Base-by-base conservation (phyloP, 176 grass and related monocot species). In the Lolium multiflorum region DNA sequence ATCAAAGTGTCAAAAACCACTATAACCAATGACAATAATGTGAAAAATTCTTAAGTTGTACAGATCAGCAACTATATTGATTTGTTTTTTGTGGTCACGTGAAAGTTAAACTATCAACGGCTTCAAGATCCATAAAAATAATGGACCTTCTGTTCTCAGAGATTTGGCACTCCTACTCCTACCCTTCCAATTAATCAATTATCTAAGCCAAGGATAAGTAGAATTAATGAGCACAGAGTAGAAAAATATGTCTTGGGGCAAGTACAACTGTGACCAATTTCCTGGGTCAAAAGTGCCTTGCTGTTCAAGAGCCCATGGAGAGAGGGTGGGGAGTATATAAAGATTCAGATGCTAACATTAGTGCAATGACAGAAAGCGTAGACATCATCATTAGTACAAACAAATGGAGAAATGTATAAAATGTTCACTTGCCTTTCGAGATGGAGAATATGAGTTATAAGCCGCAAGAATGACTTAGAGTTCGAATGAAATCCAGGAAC, bases 401-500 rank as follows among this genome's bases (percentile, higher is more conserved):
- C 25, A 79, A 31, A 76, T 39, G 64, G 26, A n/a, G 28, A 86
- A 86, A 66, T 22, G 22, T 81, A 66, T 81, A 77, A 76, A 76
- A 11, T 87, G 66, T 57, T 21, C 58, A 61, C 81, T 91, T 94
- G 90, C 96, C 96, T 96, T 91, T 98, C 96, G 72, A 96, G 84
- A 83, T 96, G 94, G 78, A 98, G 84, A 88, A 98, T 86, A 84
- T 92, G 91, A 86, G 85, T 94, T 87, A 89, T 80, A 89, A 88
- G 75, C 51, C 6, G 80, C 59, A 51, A 72, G 31, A 90, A 90
- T 81, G 91, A 87, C 68, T 94, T 92, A 44, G 86, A 63, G 71
- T 87, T 92, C 61, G 91, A 83, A 92, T 91, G 85, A 71, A 98
- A 78, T 88, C 86, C 94, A 62, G 93, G 93, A 80, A 92, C 88